Conservation (phyloP, 2,329 filamentous ascomycete species). For the Pochonia chlamydosporia region DNA sequence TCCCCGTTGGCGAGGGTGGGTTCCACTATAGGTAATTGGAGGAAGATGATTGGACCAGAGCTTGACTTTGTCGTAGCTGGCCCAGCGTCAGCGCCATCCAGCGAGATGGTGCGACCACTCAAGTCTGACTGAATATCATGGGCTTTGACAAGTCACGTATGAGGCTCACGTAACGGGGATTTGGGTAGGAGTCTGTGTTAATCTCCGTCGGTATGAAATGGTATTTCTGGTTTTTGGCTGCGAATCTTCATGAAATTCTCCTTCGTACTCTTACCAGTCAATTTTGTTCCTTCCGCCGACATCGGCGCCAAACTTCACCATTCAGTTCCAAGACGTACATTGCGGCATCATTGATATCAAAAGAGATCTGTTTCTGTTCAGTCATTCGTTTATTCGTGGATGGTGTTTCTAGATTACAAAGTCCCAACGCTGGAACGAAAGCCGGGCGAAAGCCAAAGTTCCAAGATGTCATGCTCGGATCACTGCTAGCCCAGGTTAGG, state of each 20-base stretch:
- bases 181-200: no score
- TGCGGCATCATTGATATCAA: no score
- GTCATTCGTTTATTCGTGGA: neutral
- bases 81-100: no score
- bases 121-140: no score
- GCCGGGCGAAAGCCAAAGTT: neutral
- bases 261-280: neutral
- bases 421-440: neutral
- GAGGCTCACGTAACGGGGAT: no score
- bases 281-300: neutral
- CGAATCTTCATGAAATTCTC: no score
- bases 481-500: neutral
- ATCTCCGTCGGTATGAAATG: no score
- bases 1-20: neutral
- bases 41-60: slow-evolving; percentile 9
- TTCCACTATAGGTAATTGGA: slow-evolving; percentile 12
- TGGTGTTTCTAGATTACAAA: neutral
- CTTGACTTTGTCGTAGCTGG: neutral
- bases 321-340: no score
- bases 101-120: no score
- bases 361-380: neutral
- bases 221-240: no score
- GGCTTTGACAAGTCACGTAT: no score
- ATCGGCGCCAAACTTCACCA: neutral
- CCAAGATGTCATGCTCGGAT: no score